These are phyloP conservation scores for Senna tora DNA, from an alignment of 306 rosid species.

Conservation along the genomic window DNA sequence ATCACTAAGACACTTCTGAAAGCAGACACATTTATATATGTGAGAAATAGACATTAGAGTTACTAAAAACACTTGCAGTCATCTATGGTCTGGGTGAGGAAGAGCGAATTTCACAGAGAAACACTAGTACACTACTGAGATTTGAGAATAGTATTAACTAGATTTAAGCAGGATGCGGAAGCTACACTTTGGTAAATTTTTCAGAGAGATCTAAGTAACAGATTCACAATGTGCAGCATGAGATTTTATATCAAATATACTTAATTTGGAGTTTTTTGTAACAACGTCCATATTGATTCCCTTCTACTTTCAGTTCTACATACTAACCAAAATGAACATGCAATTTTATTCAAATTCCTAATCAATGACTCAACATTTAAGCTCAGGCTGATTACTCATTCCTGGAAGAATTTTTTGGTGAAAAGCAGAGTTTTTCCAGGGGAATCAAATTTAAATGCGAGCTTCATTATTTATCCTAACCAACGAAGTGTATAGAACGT, in stretches of 20 bases:
- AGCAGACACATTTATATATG: neutral
- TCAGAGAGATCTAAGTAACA: constrained; percentile 4
- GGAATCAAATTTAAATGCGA: no score
- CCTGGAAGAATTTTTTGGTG: no score
- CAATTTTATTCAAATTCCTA: neutral
- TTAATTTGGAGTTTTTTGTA: neutral
- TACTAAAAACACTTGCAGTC: neutral
- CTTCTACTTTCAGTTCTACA: neutral
- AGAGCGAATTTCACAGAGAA: constrained; percentile 7
- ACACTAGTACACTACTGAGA: no score
- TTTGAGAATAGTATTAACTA: neutral
- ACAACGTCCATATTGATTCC: neutral
- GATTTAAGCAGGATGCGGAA: neutral
- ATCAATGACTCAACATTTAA: neutral
- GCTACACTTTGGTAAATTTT: constrained; percentile 1
- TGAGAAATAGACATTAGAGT: neutral
- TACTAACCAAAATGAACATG: neutral
- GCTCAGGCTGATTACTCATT: neutral
- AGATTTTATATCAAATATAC: neutral
- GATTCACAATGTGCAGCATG: neutral
- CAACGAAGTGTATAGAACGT: neutral
- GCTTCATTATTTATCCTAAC: no score
- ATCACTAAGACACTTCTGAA: neutral
- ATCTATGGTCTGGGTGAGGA: neutral
- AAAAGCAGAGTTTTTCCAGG: no score